Base-by-base conservation (phyloP, 768 basidiomycete species). In the Collybiopsis luxurians region DNA sequence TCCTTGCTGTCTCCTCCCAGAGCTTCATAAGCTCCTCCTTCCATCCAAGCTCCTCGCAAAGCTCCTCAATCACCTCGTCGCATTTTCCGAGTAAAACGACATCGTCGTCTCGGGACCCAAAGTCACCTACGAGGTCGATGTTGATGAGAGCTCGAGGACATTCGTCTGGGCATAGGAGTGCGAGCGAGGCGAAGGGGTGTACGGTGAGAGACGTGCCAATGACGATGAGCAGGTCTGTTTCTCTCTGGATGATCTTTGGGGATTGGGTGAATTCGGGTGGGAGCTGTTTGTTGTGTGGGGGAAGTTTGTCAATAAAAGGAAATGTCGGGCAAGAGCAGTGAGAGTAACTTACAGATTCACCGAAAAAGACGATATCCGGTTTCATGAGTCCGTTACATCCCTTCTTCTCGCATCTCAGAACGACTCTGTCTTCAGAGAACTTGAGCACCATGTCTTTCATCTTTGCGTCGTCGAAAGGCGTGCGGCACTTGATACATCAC, bases 301-400 rank as follows among this genome's bases (percentile, higher is more conserved):
- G 17, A n/a, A 44, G 42, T 44, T n/a, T n/a, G n/a, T n/a, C n/a
- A n/a, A n/a, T 17, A 23, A 55, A 31, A 4, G 43, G 12, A 7
- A 3, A 44, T 30, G 15, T 23, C n/a, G n/a, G n/a, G n/a, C n/a
- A n/a, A n/a, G n/a, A n/a, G 19, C 9, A 49, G 57, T 56, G 13
- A 49, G 36, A 44, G n/a, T 26, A 2, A 73, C 85, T 30, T 66
- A 89, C 86, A 36, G 78, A 66, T 71, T 93, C 90, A 23, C 95
- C 93, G 64, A 96, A 95, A 72, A 96, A 95, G 11, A 96, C 91
- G 42, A 96, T 96, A 64, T 96, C 90, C n/a, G 93, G 93, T 69
- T 95, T 94, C 15, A 95, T 86, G 38, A 92, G 75, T 0, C 92
- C 92, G 1, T 73, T 75, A 60, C 93, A 94, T 21, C 63, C 55